These are phyloP conservation scores for Xylogone sp. DNA, from an alignment of 2,329 filamentous ascomycete species.

Conservation along the genomic window DNA sequence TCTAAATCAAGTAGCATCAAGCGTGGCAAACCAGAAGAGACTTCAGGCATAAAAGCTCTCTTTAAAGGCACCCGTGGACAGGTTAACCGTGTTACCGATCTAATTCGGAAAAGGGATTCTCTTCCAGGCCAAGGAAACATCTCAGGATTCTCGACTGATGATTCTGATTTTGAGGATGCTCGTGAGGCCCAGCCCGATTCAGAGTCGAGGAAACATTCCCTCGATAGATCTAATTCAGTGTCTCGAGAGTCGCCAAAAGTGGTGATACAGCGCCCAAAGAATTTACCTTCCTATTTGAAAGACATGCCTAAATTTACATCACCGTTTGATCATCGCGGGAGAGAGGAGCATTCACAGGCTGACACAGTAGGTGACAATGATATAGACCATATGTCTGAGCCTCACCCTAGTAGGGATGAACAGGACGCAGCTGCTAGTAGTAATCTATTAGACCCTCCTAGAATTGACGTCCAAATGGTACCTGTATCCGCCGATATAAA, in stretches of 20 bases:
- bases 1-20: conserved; percentile 47
- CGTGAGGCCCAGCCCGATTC: conserved; percentile 31
- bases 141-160: conserved; percentile 41
- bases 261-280: conserved; percentile 11
- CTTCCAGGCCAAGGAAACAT: conserved; percentile 34
- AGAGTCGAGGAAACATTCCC: conserved; percentile 33
- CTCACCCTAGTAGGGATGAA: conserved; percentile 33
- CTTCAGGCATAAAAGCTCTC: conserved; percentile 64
- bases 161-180: conserved; percentile 43
- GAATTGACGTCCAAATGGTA: conserved; percentile 41
- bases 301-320: conserved; percentile 47
- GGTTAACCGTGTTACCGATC: conserved; percentile 56
- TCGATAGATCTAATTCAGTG: conserved; percentile 29
- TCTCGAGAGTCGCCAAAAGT: conserved; percentile 7
- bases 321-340: conserved; percentile 35
- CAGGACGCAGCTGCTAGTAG: conserved; percentile 37
- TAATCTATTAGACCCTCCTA: conserved; percentile 40
- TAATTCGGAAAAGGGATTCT: conserved; percentile 55
- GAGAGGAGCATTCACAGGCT: conserved; percentile 20
- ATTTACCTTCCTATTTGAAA: conserved; percentile 16
- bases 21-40: conserved; percentile 37
- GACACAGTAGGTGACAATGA: conserved; percentile 14
- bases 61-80: conserved; percentile 72
- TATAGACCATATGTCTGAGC: conserved; percentile 34
- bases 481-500: conserved; percentile 27